These are phyloP conservation scores for Phytophthora capsici DNA, from an alignment of 352 stramenopile species.

Conservation along the genomic window DNA sequence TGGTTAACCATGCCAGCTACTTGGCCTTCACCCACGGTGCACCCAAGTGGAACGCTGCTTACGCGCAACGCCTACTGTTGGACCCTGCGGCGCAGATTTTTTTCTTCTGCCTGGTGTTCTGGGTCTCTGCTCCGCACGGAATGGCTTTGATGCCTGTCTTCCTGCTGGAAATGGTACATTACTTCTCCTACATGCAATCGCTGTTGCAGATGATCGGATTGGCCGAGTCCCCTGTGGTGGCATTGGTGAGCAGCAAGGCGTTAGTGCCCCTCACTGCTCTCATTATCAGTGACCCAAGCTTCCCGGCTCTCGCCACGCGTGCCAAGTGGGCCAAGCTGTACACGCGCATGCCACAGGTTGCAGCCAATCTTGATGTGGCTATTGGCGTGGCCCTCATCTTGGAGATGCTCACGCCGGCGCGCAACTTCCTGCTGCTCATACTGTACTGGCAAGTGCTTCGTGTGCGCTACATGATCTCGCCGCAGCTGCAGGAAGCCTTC, in stretches of 20 bases:
- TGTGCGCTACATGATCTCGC: constrained; percentile 92
- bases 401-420: constrained; percentile 83
- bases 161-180: constrained; percentile 83
- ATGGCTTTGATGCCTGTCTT: constrained; percentile 85
- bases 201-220: constrained; percentile 70
- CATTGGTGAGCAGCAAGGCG: constrained; percentile 51
- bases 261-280: constrained; percentile 62
- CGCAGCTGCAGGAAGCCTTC: constrained; percentile 86
- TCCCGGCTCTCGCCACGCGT: constrained; percentile 53
- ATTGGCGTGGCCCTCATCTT: constrained; percentile 83
- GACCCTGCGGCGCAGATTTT: constrained; percentile 85
- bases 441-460: constrained; percentile 92
- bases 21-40: constrained; percentile 81
- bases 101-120: constrained; percentile 90
- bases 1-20: constrained; percentile 83
- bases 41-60: constrained; percentile 72
- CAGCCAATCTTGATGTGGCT: constrained; percentile 81
- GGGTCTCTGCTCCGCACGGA: constrained; percentile 72
- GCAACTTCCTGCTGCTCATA: constrained; percentile 88
- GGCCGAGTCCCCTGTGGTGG: constrained; percentile 43
- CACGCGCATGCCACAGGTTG: constrained; percentile 79
- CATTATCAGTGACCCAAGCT: constrained; percentile 70
- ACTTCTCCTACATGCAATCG: constrained; percentile 62
- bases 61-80: constrained; percentile 83
- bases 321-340: constrained; percentile 87